Evolutionary conservation across 2,329 filamentous ascomycete species (phyloP).

Genomic region (Epichloe baconii): DNA sequence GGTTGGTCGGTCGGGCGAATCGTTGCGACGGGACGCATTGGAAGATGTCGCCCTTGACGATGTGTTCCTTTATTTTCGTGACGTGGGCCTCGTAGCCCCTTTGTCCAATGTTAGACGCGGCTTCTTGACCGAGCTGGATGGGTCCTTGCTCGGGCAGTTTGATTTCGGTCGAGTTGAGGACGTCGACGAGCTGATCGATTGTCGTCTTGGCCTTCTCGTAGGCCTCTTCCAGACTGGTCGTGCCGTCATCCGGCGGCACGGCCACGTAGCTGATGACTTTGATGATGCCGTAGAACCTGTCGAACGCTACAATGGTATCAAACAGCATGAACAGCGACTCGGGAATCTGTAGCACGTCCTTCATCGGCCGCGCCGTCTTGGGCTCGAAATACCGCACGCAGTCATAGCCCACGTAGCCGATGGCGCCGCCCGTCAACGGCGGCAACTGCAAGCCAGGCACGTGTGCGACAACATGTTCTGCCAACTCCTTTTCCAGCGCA

Average conservation of each 20-base stretch:
- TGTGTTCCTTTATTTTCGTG: slow-evolving; percentile 74
- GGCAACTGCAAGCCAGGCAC: slow-evolving; percentile 75
- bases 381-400: slow-evolving; percentile 97
- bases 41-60: slow-evolving; percentile 85
- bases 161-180: slow-evolving; percentile 60
- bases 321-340: slow-evolving; percentile 97
- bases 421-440: slow-evolving; percentile 78
- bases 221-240: slow-evolving; percentile 36
- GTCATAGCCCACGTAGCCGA: slow-evolving; percentile 95
- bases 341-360: slow-evolving; percentile 78
- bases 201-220: slow-evolving; percentile 55
- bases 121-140: slow-evolving; percentile 61
- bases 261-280: slow-evolving; percentile 87
- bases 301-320: slow-evolving; percentile 86
- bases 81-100: slow-evolving; percentile 88
- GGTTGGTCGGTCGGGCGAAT: slow-evolving; percentile 72
- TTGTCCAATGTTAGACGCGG: slow-evolving; percentile 83
- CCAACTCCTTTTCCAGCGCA: slow-evolving; percentile 66
- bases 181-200: slow-evolving; percentile 54
- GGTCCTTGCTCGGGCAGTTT: slow-evolving; percentile 65
- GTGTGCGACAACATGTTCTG: slow-evolving; percentile 64
- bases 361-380: slow-evolving; percentile 78
- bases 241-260: slow-evolving; percentile 46
- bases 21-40: slow-evolving; percentile 93
- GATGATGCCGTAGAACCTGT: slow-evolving; percentile 85